These are phyloP conservation scores for Cicer judaicum DNA, from an alignment of 306 rosid species.

Conservation along the genomic window DNA sequence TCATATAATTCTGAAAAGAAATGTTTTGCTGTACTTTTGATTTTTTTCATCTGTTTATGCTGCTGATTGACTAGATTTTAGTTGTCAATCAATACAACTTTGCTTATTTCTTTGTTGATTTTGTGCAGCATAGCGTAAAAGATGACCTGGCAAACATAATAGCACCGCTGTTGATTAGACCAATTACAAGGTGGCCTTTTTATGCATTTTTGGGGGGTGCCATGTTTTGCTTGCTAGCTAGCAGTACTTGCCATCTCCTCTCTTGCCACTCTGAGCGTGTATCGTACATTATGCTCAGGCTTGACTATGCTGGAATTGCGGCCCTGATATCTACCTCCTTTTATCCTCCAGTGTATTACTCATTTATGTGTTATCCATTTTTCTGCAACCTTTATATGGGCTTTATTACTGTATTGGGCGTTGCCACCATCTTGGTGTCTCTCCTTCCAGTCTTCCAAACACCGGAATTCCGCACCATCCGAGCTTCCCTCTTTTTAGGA, in stretches of 20 bases:
- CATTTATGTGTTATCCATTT: conserved; percentile 95
- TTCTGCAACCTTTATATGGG: conserved; percentile 88
- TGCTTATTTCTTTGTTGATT: conserved; percentile 38
- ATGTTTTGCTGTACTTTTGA: conserved; percentile 10
- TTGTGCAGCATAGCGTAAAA: conserved; percentile 71
- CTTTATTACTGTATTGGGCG: conserved; percentile 75
- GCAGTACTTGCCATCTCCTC: conserved; percentile 93
- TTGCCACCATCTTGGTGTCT: conserved; percentile 71
- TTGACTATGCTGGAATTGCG: conserved; percentile 98
- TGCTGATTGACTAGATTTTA: conserved; percentile 40
- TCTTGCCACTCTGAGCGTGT: conserved; percentile 89
- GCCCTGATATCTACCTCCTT: conserved; percentile 94
- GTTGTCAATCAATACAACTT: conserved; percentile 27
- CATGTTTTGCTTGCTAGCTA: conserved; percentile 93
- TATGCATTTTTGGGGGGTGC: conserved; percentile 92
- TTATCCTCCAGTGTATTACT: conserved; percentile 94
- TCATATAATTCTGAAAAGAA: neutral
- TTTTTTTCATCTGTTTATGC: conserved; percentile 1
- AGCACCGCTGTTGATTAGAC: conserved; percentile 79
- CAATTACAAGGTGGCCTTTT: conserved; percentile 96
- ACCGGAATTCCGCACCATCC: conserved; percentile 73
- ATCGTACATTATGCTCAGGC: conserved; percentile 87
- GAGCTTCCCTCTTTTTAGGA: conserved; percentile 83
- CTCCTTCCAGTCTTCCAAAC: conserved; percentile 86
- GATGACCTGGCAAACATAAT: conserved; percentile 79